Evolutionary conservation across 2,329 filamentous ascomycete species (phyloP).

Genomic region (Sclerotinia spermophila): DNA sequence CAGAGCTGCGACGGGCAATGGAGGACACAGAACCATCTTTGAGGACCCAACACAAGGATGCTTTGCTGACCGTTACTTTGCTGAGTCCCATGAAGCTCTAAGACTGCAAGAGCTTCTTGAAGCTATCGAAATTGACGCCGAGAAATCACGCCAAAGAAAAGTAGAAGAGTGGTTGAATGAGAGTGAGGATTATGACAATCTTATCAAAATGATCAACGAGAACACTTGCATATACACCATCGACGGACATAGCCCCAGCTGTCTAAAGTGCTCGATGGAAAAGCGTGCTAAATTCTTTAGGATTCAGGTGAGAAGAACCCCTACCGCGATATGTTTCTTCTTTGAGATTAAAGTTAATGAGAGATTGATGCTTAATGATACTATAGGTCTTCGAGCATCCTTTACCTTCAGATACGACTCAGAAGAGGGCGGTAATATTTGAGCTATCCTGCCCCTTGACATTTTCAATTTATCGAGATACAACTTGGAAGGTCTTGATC

Average conservation of each 20-base stretch:
- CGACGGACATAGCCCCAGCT: constrained; percentile 40
- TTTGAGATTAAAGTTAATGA: not conserved
- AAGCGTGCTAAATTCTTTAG: constrained; percentile 39
- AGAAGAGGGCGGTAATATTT: constrained; percentile 48
- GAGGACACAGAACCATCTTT: constrained; percentile 44
- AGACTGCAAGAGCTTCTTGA: not conserved
- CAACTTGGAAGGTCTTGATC: constrained; percentile 47
- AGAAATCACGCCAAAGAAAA: constrained; percentile 37
- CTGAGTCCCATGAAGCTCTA: constrained; percentile 35
- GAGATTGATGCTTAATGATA: not conserved
- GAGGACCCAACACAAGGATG: constrained; percentile 41
- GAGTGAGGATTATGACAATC: constrained; percentile 39
- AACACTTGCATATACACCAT: constrained; percentile 37
- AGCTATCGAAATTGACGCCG: constrained; percentile 39
- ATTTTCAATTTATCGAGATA: constrained; percentile 49
- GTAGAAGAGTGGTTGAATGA: constrained; percentile 39
- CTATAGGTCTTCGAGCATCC: constrained; percentile 46
- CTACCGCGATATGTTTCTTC: too few relatives aligned
- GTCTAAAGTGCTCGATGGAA: constrained; percentile 44
- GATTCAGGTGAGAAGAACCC: constrained; percentile 36
- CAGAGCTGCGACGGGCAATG: constrained; percentile 7
- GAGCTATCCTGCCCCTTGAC: constrained; percentile 47
- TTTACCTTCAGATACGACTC: constrained; percentile 40
- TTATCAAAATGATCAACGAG: constrained; percentile 38
- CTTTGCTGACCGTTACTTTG: constrained; percentile 26